Conservation (phyloP, 164 flowering plant species). For the Sedum album region DNA sequence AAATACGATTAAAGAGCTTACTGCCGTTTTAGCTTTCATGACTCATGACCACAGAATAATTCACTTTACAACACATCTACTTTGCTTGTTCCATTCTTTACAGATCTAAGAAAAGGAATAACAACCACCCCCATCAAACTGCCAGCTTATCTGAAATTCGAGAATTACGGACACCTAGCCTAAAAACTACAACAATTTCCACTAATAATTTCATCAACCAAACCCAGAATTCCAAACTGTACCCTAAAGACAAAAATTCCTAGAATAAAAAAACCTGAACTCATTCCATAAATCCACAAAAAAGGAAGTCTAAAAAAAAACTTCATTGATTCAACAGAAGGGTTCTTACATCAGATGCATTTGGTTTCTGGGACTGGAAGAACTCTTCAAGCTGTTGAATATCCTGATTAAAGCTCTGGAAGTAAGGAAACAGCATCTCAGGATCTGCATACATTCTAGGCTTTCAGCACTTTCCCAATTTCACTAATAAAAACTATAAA, state of each 20-base stretch:
- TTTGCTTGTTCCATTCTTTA: neutral
- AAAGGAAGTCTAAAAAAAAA: neutral
- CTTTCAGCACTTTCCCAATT: neutral
- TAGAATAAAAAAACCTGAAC: neutral
- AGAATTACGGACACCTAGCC: neutral
- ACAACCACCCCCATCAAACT: neutral
- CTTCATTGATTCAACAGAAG: neutral
- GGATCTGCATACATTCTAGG: constrained; percentile 43
- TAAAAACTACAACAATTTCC: neutral
- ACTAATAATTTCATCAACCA: neutral
- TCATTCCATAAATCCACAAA: neutral
- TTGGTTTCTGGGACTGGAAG: constrained; percentile 36
- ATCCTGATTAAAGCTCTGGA: constrained; percentile 45
- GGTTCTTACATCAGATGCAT: constrained; percentile 20
- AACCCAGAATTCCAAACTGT: neutral
- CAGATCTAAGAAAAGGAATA: neutral
- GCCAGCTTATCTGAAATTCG: neutral
- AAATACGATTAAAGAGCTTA: neutral
- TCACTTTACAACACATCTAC: neutral
- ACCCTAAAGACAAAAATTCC: no score
- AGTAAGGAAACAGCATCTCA: constrained; percentile 48
- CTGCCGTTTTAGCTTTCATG: neutral
- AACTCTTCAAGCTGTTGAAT: constrained; percentile 50
- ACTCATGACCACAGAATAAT: constrained; percentile 1
- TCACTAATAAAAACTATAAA: constrained; percentile 10